Percentiles rank a stretch among this genome's conserved stretches.
Conservation (phyloP, 176 grass and related monocot species). For the Triticum aestivum region DNA sequence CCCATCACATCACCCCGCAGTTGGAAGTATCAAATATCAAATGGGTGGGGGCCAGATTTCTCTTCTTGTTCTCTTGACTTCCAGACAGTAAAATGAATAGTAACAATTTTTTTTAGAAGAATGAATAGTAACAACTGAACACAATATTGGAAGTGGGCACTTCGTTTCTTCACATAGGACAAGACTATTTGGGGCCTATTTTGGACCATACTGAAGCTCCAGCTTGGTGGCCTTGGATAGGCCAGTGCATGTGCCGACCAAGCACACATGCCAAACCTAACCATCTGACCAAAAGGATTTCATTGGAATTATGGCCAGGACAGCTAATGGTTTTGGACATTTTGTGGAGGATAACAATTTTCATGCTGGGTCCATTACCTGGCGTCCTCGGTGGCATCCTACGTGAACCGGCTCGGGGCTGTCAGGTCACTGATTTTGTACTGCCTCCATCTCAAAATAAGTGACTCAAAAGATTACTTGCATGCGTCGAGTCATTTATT, state of each 20-base stretch:
- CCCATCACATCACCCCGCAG: slow-evolving; percentile 15
- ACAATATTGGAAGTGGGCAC: not conserved
- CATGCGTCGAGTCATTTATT: no score
- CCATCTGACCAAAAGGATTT: slow-evolving; percentile 12
- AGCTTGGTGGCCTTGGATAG: slow-evolving; percentile 1
- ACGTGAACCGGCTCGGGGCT: slow-evolving; percentile 4
- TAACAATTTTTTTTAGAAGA: no score
- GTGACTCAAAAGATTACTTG: no score
- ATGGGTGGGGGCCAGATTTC: slow-evolving; percentile 7
- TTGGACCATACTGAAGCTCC: not conserved
- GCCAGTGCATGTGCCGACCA: not conserved
- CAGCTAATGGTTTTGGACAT: slow-evolving; percentile 40
- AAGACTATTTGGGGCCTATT: not conserved
- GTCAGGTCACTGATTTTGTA: not conserved
- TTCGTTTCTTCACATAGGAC: not conserved
- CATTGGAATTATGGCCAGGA: slow-evolving; percentile 32
- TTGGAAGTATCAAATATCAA: slow-evolving; percentile 10
- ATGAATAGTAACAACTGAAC: not conserved
- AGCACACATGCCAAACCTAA: slow-evolving; percentile 1
- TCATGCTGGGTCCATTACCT: not conserved
- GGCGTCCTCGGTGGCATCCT: slow-evolving; percentile 10
- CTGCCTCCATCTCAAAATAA: no score
- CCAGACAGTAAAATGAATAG: not conserved
- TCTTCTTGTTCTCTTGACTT: slow-evolving; percentile 16
- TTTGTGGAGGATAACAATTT: not conserved